Evolutionary conservation across 1,139 yeast species (phyloP).

Genomic region (Diutina scorzettiae): DNA sequence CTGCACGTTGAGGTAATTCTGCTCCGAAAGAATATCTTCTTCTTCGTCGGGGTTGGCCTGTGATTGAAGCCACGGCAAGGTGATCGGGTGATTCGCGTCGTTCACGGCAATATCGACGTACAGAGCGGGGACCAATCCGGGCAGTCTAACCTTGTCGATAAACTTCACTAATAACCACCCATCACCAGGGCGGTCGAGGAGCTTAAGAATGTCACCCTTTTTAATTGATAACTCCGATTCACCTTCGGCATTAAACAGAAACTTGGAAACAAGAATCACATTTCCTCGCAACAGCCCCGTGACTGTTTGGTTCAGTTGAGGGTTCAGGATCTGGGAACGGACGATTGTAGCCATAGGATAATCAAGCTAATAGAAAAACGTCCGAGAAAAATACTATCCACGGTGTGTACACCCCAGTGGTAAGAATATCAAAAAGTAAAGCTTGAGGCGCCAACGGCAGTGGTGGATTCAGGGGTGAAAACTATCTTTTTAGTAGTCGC

Average conservation of each 20-base stretch:
- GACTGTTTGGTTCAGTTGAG: background rate
- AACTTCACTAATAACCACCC: slow-evolving; percentile 36
- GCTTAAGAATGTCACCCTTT: slow-evolving; percentile 30
- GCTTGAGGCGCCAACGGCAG: no score
- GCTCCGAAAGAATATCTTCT: background rate
- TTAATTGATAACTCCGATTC: slow-evolving; percentile 21
- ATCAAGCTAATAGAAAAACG: no score
- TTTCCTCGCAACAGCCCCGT: slow-evolving; percentile 12
- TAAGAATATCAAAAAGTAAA: no score
- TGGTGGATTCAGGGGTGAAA: no score
- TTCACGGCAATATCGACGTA: slow-evolving; percentile 6
- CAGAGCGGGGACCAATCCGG: slow-evolving; percentile 3
- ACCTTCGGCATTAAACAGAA: slow-evolving; percentile 23
- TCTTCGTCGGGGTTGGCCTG: background rate
- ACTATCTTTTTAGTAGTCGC: no score
- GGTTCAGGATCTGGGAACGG: slow-evolving; percentile 2
- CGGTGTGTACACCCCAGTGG: no score
- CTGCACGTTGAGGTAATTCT: slow-evolving; percentile 3
- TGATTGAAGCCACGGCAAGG: slow-evolving; percentile 4
- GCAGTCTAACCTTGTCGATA: slow-evolving; percentile 20
- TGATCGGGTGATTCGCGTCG: background rate
- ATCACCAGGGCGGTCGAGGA: slow-evolving; percentile 25
- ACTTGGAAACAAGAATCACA: slow-evolving; percentile 29
- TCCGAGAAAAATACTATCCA: no score
- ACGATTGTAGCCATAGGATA: background rate